Base-by-base conservation (phyloP, 495 filamentous ascomycete genomes). In the Lentithecium fluviatile region DNA sequence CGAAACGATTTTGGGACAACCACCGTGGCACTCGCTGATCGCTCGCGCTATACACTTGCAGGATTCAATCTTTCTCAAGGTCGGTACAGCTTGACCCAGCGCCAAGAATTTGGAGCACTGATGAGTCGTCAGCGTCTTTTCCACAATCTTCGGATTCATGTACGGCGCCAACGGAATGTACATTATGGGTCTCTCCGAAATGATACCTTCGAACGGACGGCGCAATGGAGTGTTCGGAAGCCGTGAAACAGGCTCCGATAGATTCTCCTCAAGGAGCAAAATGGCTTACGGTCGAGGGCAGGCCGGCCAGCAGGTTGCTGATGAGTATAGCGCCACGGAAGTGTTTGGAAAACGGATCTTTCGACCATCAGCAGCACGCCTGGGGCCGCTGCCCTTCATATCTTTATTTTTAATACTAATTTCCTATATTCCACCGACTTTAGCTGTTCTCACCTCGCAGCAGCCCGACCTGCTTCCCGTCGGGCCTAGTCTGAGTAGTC, bases 1-100 rank as follows among this genome's bases (percentile, higher is more conserved):
- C 74, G 52, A 69, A 66, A 23, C 71, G 78, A 8, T 85, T 78
- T 65, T 86, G 83, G 83, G 70, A 78, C 42, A 61, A 77, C 49
- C 66, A 66, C 46, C 65, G 68, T 50, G 71, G 73, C 54, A 36
- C 19, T 2, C 50, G 21, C 49, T 67, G 50, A 56, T 10, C 57
- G 19, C 17, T 8, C 37, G 5, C 37, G 5, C 29, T 29, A 10
- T 43, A 12, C 21, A 17, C 42, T 15, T 21, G 15, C 25, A 36
- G 49, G 7, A 32, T 52, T 45, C 29, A 25, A 34, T 17, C 19
- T 24, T 50, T 38, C 25, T 26, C 23, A 26, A 53, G 58, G 49
- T 46, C 36, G 29, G 58, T 21, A 52, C 26, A 11, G 12, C 29
- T 36, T 29, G 13, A 43, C 5, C 19, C 13, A 43, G 3, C 13